Conservation (phyloP, 2,329 filamentous ascomycete species). For the Chrysoporthe austroafricana region DNA sequence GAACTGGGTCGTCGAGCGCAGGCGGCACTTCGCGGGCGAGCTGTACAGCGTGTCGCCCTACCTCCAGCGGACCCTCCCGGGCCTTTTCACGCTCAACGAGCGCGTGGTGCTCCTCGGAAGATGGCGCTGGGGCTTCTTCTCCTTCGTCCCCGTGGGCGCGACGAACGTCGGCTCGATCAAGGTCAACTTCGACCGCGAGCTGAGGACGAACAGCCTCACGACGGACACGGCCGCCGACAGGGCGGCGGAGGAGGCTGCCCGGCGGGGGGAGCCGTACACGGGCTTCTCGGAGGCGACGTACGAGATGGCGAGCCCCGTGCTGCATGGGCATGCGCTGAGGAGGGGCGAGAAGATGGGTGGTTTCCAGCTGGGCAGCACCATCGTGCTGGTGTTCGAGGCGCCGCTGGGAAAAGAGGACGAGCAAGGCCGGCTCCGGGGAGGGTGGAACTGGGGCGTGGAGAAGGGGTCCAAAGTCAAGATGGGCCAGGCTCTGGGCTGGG, state of each 20-base stretch:
- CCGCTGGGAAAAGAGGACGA: constrained; percentile 67
- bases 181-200: constrained; percentile 93
- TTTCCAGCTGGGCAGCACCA: constrained; percentile 92
- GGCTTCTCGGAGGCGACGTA: constrained; percentile 95
- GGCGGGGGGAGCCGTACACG: constrained; percentile 79
- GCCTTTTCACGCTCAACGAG: constrained; percentile 95
- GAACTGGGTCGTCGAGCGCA: constrained; percentile 91
- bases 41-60: constrained; percentile 95
- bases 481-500: constrained; percentile 81
- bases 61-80: constrained; percentile 87
- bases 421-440: constrained; percentile 57
- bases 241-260: constrained; percentile 78
- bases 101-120: constrained; percentile 89
- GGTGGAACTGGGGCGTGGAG: constrained; percentile 85
- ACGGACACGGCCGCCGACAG: constrained; percentile 91
- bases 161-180: constrained; percentile 97
- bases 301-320: constrained; percentile 71
- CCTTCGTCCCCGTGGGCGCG: constrained; percentile 91
- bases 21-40: constrained; percentile 97
- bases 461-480: constrained; percentile 89
- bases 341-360: constrained; percentile 97
- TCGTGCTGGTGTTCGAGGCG: constrained; percentile 96
- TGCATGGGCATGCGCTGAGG: constrained; percentile 81
- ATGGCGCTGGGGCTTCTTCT: constrained; percentile 98
- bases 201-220: constrained; percentile 88